A percentile compares a stretch with the other conserved stretches of the same genome.
Evolutionary conservation across 2,329 filamentous ascomycete species (phyloP).

Genomic region (Fusarium algeriense): DNA sequence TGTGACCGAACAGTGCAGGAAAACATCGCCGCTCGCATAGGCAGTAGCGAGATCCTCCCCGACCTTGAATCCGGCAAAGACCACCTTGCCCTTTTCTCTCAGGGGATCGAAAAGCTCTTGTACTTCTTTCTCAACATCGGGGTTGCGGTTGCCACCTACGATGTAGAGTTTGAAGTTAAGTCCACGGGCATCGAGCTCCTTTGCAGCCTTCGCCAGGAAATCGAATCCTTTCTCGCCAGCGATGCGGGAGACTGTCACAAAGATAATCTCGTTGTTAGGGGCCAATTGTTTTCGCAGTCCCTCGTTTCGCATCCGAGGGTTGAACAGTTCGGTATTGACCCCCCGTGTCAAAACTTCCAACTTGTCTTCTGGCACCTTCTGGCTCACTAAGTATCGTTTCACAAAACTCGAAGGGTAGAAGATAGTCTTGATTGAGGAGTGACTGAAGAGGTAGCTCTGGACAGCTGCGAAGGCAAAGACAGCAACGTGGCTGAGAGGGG

Average conservation of each 20-base stretch:
- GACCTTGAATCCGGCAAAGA: constrained; percentile 75
- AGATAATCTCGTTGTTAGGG: constrained; percentile 72
- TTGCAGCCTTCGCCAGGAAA: constrained; percentile 70
- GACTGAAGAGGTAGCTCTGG: constrained; percentile 75
- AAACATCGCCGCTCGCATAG: constrained; percentile 77
- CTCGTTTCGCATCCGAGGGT: constrained; percentile 64
- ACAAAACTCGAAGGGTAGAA: constrained; percentile 78
- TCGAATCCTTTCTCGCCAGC: constrained; percentile 79
- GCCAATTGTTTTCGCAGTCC: constrained; percentile 66
- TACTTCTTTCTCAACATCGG: constrained; percentile 71
- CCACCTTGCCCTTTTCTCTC: constrained; percentile 62
- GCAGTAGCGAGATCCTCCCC: constrained; percentile 72
- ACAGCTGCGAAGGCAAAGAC: constrained; percentile 72
- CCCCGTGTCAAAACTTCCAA: constrained; percentile 72
- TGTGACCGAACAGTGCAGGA: constrained; percentile 77
- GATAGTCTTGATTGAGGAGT: constrained; percentile 71
- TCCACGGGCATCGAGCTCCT: constrained; percentile 65
- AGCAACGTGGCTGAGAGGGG: constrained; percentile 70
- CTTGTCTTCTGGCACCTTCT: constrained; percentile 67
- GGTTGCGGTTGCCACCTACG: constrained; percentile 76
- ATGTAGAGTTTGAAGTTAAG: constrained; percentile 74
- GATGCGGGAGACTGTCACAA: constrained; percentile 74
- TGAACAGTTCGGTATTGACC: constrained; percentile 73
- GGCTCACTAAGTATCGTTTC: constrained; percentile 68
- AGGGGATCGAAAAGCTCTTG: constrained; percentile 69